Evolutionary conservation across 2,329 filamentous ascomycete species (phyloP).

Genomic region (Coniella lustricola): DNA sequence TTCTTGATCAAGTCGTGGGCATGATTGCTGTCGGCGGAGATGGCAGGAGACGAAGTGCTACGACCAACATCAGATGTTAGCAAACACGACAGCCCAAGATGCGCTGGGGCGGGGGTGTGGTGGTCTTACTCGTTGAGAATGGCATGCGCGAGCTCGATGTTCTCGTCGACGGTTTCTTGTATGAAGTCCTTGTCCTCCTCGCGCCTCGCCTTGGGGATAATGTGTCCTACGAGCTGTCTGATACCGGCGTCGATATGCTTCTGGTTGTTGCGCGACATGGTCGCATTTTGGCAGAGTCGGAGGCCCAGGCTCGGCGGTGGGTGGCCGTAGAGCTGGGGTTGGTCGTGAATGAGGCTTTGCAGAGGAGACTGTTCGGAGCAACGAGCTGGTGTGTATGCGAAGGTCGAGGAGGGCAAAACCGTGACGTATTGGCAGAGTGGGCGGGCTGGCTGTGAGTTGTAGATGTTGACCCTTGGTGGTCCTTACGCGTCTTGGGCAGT

Average conservation of each 20-base stretch:
- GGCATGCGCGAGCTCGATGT: slow-evolving; percentile 43
- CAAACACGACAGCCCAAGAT: no score
- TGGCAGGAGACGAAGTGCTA: slow-evolving; percentile 35
- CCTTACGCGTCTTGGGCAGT: slow-evolving; percentile 1
- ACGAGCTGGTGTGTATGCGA: neutral
- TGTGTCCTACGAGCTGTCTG: slow-evolving; percentile 67
- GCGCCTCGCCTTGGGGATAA: slow-evolving; percentile 49
- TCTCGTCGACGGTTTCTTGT: slow-evolving; percentile 62
- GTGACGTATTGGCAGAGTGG: neutral
- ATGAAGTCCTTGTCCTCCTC: slow-evolving; percentile 59
- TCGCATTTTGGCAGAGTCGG: slow-evolving; percentile 36
- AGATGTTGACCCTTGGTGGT: neutral
- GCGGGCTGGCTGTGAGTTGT: no score
- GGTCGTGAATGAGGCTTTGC: neutral
- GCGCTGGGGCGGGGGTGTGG: no score
- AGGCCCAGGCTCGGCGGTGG: no score
- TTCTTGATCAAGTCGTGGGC: slow-evolving; percentile 88
- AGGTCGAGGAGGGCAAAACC: neutral
- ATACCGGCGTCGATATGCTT: slow-evolving; percentile 73
- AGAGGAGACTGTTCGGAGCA: neutral
- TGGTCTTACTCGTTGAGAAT: slow-evolving; percentile 43
- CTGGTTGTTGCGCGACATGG: slow-evolving; percentile 48
- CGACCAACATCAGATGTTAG: neutral
- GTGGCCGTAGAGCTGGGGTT: no score
- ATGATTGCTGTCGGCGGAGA: slow-evolving; percentile 75